Evolutionary conservation across 192 early-diverging fungal genomes (phyloP).

Genomic region (Lunasporangiospora selenospora): DNA sequence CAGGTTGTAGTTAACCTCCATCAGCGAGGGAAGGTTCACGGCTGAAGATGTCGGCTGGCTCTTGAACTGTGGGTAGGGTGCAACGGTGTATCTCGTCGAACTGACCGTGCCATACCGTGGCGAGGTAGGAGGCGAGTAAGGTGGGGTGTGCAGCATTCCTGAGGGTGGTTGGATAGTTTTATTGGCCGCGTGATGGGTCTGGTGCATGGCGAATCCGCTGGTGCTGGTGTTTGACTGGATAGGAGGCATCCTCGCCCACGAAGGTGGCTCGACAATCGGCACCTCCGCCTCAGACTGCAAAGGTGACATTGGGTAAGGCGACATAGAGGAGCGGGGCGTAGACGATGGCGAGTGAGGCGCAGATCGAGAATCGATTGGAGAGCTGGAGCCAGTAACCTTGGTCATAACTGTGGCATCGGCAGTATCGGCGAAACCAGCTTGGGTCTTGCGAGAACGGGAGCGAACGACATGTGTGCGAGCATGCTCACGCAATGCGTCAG

Average conservation of each 20-base stretch:
- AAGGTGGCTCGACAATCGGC: conserved; percentile 24
- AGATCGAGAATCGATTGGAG: conserved; percentile 1
- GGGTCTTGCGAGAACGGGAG: conserved; percentile 28
- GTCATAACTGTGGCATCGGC: too few relatives aligned
- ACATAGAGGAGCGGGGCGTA: conserved; percentile 36
- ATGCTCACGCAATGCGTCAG: conserved; percentile 80
- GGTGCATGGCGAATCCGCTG: too few relatives aligned
- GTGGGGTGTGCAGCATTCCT: conserved; percentile 38
- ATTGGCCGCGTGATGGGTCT: conserved; percentile 4
- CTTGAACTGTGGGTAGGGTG: conserved; percentile 46
- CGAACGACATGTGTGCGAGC: conserved; percentile 75
- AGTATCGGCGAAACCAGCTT: too few relatives aligned
- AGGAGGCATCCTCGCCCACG: conserved; percentile 44
- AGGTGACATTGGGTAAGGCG: conserved; percentile 40
- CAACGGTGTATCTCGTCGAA: conserved; percentile 35
- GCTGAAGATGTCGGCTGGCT: too few relatives aligned
- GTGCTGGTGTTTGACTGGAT: conserved; percentile 33
- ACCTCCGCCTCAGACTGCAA: conserved; percentile 40
- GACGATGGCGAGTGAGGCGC: conserved; percentile 32
- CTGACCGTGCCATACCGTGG: conserved; percentile 35
- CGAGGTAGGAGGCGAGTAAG: conserved; percentile 43
- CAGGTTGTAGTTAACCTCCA: conserved; percentile 44
- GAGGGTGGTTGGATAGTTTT: background rate
- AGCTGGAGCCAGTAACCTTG: conserved; percentile 12
- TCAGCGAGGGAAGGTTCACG: conserved; percentile 28